Base-by-base conservation (phyloP, 805 yeast genomes). In the Wickerhamomyces subpelliculosus region DNA sequence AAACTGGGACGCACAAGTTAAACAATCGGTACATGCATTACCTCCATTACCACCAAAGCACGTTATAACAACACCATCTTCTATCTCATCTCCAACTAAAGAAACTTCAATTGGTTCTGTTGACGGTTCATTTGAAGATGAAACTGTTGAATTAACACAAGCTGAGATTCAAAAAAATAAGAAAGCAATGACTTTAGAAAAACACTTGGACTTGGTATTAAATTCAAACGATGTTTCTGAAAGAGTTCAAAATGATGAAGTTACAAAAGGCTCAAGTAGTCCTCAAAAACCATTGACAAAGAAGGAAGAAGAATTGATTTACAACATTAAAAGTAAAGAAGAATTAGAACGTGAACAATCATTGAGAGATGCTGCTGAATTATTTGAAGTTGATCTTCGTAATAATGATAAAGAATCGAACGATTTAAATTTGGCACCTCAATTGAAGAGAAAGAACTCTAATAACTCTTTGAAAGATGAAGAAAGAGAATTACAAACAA, bases 131-230 rank as follows among this genome's bases (percentile, higher is more conserved):
- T 47, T 53, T 22, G 60, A 29, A 29, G 32, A 56, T 34, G 57
- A 51, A 31, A 64, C 61, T 16, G 35, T 47, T 27, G 44, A 47
- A 8, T 39, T 58, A 14, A 54, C 60, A 3, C 55, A 49, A 8
- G 57, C 55, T 16, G 57, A 29, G 22, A 16, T 29, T 14, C 6
- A 60, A 1, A 32, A 62, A 6, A 34, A 39, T 13, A 39, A 42
- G 13, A 44, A 42, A 40, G 48, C 49, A 41, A 61, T 51, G 52
- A 59, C 57, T 35, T 52, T 72, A 28, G 67, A 67, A 42, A 70
- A 72, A 42, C 70, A 67, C 47, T 55, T 73, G 39, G 70, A 68
- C 39, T 57, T 71, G 3, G 68, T 64, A 32, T 54, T 72, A 13
- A 56, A 57, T 23, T 42, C 45, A 12, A 44, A 48, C 19, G 51